Evolutionary conservation across 2,329 filamentous ascomycete species (phyloP), one percentile per base, ranked within the genome.

Genomic region (Colletotrichum sojae): DNA sequence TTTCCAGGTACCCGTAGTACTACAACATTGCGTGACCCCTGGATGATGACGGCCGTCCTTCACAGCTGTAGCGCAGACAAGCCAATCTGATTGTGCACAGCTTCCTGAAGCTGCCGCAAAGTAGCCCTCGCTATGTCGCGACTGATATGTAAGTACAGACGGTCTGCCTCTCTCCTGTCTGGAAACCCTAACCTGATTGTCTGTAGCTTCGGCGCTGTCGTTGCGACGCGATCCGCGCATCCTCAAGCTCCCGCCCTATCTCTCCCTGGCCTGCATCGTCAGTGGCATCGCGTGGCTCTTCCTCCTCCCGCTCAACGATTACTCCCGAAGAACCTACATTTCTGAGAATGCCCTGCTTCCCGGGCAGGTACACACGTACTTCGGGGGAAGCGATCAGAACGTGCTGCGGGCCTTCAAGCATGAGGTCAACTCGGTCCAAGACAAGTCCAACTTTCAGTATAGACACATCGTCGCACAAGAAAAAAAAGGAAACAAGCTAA

Each of bases 361-460:
- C 0, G 96, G 95, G 2, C 96, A 99, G 81, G 96, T 98, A 9
- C 95, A 98, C 82, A 97, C 96, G 1, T 99, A 99, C 81, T 99
- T 99, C 78, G 91, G 93, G 6, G 96, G 96, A 18, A 97, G 94
- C 79, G 96, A 99, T 78, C 95, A 98, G 83, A 93, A 98, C 80
- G 89, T 98, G 72, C 95, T 98, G 77, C 89, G 94, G 54, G 96
- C 94, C 8, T 98, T 97, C 79, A 90, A 92, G 76, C 91, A 94
- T 76, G 96, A 98, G 82, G 85, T 97, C 58, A 89, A 92, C 73
- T 85, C 82, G 9, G 77, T 95, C 69, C 85, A 83, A 63, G 82
- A 83, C 72, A 83, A 81, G 75, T 81, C 79, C 71, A 90, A 90
- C 73, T 76, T 82, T 69, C 84, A 86, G 87, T 89, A 80, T 70